Evolutionary conservation across 2,329 filamentous ascomycete genomes (phyloP).

Genomic region (Aaosphaeria arxii): DNA sequence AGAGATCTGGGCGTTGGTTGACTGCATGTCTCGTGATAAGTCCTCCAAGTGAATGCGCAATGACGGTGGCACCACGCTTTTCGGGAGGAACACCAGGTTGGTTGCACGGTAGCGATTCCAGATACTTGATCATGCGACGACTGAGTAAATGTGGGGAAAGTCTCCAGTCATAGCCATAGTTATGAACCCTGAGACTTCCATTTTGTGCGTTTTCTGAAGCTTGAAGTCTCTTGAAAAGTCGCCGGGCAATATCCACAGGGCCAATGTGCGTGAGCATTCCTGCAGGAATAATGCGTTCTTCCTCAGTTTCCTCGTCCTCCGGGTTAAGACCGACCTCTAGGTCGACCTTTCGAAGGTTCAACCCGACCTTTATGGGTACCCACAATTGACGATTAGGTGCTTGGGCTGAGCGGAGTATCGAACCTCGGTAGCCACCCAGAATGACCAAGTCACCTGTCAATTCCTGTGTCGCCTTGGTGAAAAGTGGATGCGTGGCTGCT

Average conservation of each 20-base stretch:
- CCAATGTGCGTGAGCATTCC: constrained; percentile 92
- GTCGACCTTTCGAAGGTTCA: constrained; percentile 89
- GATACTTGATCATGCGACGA: constrained; percentile 66
- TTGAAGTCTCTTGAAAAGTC: constrained; percentile 74
- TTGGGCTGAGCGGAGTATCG: constrained; percentile 79
- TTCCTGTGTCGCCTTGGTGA: constrained; percentile 57
- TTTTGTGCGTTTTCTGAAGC: constrained; percentile 69
- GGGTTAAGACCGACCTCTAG: constrained; percentile 79
- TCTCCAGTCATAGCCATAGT: constrained; percentile 95
- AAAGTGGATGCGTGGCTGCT: constrained; percentile 49
- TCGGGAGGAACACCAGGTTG: constrained; percentile 50
- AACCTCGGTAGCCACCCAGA: constrained; percentile 87
- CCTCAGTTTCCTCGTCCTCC: constrained; percentile 80
- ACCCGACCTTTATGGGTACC: constrained; percentile 88
- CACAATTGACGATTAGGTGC: constrained; percentile 83
- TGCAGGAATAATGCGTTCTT: constrained; percentile 76
- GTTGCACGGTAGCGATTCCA: constrained; percentile 75
- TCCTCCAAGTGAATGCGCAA: constrained; percentile 85
- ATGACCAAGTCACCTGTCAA: constrained; percentile 83
- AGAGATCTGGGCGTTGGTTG: constrained; percentile 80
- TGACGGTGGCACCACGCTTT: constrained; percentile 70
- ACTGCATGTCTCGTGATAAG: constrained; percentile 85
- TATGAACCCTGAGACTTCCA: constrained; percentile 74
- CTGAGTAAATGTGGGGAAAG: constrained; percentile 77
- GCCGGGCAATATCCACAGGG: constrained; percentile 82